These are phyloP conservation scores for Kickxella alabastrina DNA, from an alignment of 192 early-diverging fungal genomes.

Conservation along the genomic window DNA sequence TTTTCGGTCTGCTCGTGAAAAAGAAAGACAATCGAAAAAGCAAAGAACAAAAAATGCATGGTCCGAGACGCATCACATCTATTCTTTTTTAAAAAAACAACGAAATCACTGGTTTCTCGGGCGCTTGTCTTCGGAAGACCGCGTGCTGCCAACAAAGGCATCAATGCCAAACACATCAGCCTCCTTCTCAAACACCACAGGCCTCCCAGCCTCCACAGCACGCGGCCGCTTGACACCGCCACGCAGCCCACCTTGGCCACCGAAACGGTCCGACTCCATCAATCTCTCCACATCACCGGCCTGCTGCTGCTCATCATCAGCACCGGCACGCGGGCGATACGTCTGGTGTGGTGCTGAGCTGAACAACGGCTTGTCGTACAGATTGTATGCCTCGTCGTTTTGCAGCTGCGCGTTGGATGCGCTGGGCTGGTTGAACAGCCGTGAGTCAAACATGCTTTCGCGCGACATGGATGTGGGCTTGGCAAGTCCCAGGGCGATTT, in stretches of 20 bases:
- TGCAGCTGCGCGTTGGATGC: conserved; percentile 85
- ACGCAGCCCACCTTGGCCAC: conserved; percentile 8
- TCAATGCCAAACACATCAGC: conserved; percentile 95
- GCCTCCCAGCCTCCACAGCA: conserved; percentile 73
- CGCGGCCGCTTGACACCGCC: conserved; percentile 21
- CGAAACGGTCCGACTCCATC: conserved; percentile 67
- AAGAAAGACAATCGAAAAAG: too few relatives aligned
- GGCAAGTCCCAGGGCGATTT: conserved; percentile 94
- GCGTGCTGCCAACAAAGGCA: conserved; percentile 72
- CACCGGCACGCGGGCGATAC: conserved; percentile 71
- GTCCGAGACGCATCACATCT: too few relatives aligned
- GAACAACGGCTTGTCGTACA: conserved; percentile 98
- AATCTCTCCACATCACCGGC: conserved; percentile 57
- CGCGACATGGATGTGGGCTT: conserved; percentile 83
- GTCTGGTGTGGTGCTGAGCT: conserved; percentile 59
- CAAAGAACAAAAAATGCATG: too few relatives aligned
- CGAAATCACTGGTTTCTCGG: too few relatives aligned
- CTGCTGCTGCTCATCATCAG: conserved; percentile 56
- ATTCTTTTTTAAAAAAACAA: too few relatives aligned
- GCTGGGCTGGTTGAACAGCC: conserved; percentile 89
- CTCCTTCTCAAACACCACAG: conserved; percentile 94
- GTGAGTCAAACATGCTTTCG: conserved; percentile 91
- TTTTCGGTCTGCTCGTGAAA: too few relatives aligned
- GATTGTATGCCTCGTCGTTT: conserved; percentile 85
- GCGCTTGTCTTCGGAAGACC: not conserved